Evolutionary conservation across 73 alveolate species (phyloP), one percentile per base, ranked within the genome.

Genomic region (Symbiodinium natans): DNA sequence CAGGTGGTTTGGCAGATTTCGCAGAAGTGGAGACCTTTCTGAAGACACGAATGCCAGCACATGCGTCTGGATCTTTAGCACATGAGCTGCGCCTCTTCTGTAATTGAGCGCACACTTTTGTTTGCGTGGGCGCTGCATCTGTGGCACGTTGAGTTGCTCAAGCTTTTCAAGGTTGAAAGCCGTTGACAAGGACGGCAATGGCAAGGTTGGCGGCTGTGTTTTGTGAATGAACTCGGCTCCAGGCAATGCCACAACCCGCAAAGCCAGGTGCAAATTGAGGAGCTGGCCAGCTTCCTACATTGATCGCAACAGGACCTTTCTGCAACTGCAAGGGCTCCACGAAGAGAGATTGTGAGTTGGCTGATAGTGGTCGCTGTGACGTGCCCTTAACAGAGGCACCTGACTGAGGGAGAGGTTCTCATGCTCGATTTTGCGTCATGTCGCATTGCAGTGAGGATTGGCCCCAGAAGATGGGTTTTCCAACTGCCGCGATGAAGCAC

Each of bases 101-200:
- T 34, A 63, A 9, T 46, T 46, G 77, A 63, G 34, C 36, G 77
- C 1, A 63, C 59, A 9, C 6, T 46, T 46, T 46, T 46, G 59
- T 13, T 13, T 46, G 21, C 6, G 21, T 46, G 59, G 6, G 6
- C 6, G 59, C 21, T 46, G 59, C 59, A 6, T 46, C 59, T 46
- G 6, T 46, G 3, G 36, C 36, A 63, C 10, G 36, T n/a, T n/a
- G n/a, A n/a, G n/a, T n/a, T n/a, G n/a, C n/a, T n/a, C n/a, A n/a
- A n/a, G n/a, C n/a, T n/a, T n/a, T n/a, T n/a, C 34, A 7, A 63
- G 77, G 77, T 34, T 63, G 38, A 63, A 63, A 63, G 77, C 77
- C 77, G 77, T 63, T 63, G 77, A 63, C 77, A 63, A 63, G 77
- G 77, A 63, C 77, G 77, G 77, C 77, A 63, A 63, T 27, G 77